Base-by-base conservation (phyloP, 73 alveolate genomes). In the Symbiodinium pilosum region DNA sequence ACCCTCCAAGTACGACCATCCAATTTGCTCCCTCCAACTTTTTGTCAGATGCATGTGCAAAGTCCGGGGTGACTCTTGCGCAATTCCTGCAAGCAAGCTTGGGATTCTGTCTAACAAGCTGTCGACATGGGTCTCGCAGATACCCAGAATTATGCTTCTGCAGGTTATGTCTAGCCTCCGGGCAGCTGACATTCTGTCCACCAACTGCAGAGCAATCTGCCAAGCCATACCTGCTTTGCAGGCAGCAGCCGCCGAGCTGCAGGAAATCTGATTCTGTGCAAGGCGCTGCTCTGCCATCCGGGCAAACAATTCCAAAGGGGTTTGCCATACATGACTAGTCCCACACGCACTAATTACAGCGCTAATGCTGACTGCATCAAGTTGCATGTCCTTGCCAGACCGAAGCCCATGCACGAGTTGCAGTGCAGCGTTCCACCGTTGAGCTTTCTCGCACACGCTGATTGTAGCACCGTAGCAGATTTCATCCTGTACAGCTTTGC, bases 371-470 rank as follows among this genome's bases (percentile, higher is more conserved):
- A 64, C 81, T 28, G 81, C 81, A 28, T 64, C 81, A 18, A 64
- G 81, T 38, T 38, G 24, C 81, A 64, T 34, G n/a, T n/a, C n/a
- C 38, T n/a, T 26, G 5, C 30, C 18, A 24, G 81, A 26, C 41
- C 81, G 81, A n/a, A 28, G 39, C 24, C 81, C 81, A 28, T 64
- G 81, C 39, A 64, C 39, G 30, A 64, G 81, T 38, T 64, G 81
- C 12, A 28, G 9, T 9, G 81, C 81, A 24, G 38, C 9, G 12
- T 28, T 64, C 81, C 81, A 64, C 30, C 81, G 30, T 18, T 28
- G 81, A 38, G 81, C 81, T n/a, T 64, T 64, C 81, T 64, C 81
- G 34, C 81, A 64, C 39, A 64, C 81, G 39, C 81, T 64, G 30
- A 64, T 64, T 64, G 81, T 38, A 64, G 81, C 81, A 28, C 81